These are phyloP conservation scores for Paratinospora sagittata DNA, from an alignment of 164 flowering plant genomes.

Conservation along the genomic window DNA sequence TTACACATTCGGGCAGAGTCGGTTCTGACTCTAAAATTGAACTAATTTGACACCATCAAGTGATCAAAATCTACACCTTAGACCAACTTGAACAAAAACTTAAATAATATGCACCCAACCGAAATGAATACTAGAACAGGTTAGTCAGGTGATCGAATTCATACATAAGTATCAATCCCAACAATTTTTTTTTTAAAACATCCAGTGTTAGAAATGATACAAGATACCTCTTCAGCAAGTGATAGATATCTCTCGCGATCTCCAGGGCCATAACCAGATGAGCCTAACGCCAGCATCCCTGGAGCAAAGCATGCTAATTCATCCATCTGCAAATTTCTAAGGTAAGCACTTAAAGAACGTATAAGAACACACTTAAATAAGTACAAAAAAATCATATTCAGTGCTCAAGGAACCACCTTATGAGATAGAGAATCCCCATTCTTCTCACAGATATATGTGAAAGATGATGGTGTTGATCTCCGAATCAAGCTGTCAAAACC, in stretches of 20 bases:
- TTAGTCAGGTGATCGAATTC: too few species aligned
- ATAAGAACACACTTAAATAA: not conserved
- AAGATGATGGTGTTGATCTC: slow-evolving; percentile 82
- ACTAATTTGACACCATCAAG: too few species aligned
- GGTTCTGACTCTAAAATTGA: too few species aligned
- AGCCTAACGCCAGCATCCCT: slow-evolving; percentile 95
- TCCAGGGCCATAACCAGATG: slow-evolving; percentile 73
- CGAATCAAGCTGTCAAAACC: slow-evolving; percentile 73
- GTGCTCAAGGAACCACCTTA: slow-evolving; percentile 45
- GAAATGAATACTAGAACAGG: too few species aligned
- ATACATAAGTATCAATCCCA: too few species aligned
- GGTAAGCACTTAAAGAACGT: not conserved
- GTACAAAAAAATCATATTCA: not conserved
- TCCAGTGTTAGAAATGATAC: not conserved
- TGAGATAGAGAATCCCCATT: slow-evolving; percentile 55
- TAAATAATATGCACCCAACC: too few species aligned
- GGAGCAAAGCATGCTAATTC: slow-evolving; percentile 99
- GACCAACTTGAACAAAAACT: too few species aligned
- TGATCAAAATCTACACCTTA: too few species aligned
- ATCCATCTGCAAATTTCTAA: slow-evolving; percentile 75
- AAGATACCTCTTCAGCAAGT: slow-evolving; percentile 88
- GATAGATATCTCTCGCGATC: slow-evolving; percentile 58
- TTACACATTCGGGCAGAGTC: too few species aligned
- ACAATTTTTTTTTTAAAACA: not conserved
- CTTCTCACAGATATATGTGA: slow-evolving; percentile 88